Evolutionary conservation across 1,284 basidiomycete species (phyloP), one percentile per base, ranked within the genome.

Genomic region (Sporisorium exsertum): DNA sequence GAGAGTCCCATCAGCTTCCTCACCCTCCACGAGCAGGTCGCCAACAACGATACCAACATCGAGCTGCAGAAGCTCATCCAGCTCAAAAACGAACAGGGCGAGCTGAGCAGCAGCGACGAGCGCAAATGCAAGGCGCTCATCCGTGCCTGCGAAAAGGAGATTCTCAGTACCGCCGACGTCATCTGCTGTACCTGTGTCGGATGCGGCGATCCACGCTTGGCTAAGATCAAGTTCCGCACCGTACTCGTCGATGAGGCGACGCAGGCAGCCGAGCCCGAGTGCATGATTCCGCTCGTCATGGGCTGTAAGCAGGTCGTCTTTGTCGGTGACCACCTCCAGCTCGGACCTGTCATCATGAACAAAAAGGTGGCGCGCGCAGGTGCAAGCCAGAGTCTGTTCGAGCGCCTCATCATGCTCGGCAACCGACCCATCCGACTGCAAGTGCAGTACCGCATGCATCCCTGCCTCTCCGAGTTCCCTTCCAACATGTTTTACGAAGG

Each of bases 401-500:
- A 99, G 86, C 92, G 97, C 42, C 91, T 99, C 56, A 95, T 99
- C 76, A 89, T 97, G 55, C 91, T 99, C 61, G 92, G 93, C 52
- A 99, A 99, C 86, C 91, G 94, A 26, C 97, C 97, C 20, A 99
- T 99, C 82, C 94, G 97, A 72, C 90, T 99, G 37, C 95, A 99
- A 87, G 97, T 99, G 49, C 97, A 99, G 87, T 99, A 99, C 85
- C 95, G 97, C 86, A 99, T 99, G 97, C 97, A 99, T 86, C 97
- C 97, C 16, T 98, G 96, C 86, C 89, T 99, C 52, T 98, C 97
- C 53, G 95, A 99, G 87, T 99, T 99, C 88, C 96, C 97, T 1
- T 97, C 94, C 71, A 99, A 99, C 87, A 98, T 99, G 96, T 99
- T 99, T 88, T 99, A 99, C 87, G 97, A 99, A 86, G 97, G 97